Percentiles rank a stretch among this genome's conserved stretches.
Conservation (phyloP, 2,329 filamentous ascomycete species). For the Sarocladiaceae sp. region DNA sequence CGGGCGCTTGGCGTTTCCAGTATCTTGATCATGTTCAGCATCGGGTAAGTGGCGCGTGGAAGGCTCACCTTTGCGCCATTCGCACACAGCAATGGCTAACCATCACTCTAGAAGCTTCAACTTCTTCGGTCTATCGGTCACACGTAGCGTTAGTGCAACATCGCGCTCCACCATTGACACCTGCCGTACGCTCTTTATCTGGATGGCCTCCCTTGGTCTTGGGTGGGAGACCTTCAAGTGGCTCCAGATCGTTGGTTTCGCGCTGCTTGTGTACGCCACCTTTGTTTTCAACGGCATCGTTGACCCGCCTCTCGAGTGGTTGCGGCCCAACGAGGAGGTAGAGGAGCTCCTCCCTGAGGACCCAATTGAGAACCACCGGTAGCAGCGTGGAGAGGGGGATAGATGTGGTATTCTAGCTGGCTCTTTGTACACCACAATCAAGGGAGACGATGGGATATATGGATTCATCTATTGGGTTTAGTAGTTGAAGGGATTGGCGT, state of each 20-base stretch:
- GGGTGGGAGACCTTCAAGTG: conserved; percentile 98
- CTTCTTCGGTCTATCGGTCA: conserved; percentile 95
- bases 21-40: conserved; percentile 92
- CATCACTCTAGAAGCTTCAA: conserved; percentile 72
- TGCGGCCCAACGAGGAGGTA: conserved; percentile 48
- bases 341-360: conserved; percentile 72
- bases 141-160: conserved; percentile 81
- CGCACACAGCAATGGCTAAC: conserved; percentile 14
- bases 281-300: conserved; percentile 95
- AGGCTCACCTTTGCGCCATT: background rate
- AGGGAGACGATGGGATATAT: background rate
- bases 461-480: background rate
- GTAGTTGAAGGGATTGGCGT: no score
- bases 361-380: conserved; percentile 63
- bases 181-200: conserved; percentile 95
- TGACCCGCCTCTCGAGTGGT: conserved; percentile 68
- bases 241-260: conserved; percentile 88
- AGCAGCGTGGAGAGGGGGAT: no score
- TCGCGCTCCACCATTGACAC: conserved; percentile 95
- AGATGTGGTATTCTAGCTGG: background rate
- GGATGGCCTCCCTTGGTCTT: conserved; percentile 86
- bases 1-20: conserved; percentile 68
- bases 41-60: conserved; percentile 68
- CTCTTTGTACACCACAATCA: background rate
- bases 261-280: conserved; percentile 86